Conservation (phyloP, 2,329 filamentous ascomycete species). For the Cytospora chrysosperma region DNA sequence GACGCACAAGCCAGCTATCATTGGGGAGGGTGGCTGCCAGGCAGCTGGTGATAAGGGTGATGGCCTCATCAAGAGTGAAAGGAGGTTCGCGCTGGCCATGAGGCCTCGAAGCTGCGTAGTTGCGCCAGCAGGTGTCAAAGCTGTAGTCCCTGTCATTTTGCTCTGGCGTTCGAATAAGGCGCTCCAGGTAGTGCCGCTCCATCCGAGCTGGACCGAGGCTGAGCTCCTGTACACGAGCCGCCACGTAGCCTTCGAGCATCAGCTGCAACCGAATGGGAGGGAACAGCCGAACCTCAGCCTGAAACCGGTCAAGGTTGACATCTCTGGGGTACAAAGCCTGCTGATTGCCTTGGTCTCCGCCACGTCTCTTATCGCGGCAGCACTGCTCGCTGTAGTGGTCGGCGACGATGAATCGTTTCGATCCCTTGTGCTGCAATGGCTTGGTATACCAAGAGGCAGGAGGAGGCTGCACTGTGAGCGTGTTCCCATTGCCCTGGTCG, state of each 20-base stretch:
- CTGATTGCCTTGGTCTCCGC: neutral
- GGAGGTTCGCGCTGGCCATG: too few relatives aligned
- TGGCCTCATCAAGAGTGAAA: too few relatives aligned
- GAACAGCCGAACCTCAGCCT: neutral
- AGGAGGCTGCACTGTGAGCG: neutral
- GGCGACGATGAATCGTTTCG: neutral
- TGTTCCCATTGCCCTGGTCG: neutral
- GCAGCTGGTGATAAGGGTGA: too few relatives aligned
- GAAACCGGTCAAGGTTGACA: neutral
- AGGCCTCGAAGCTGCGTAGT: too few relatives aligned
- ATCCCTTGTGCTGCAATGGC: neutral
- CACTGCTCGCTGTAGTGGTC: neutral
- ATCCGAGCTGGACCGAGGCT: neutral
- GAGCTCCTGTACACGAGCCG: neutral
- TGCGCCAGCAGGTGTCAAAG: neutral
- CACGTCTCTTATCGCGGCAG: neutral
- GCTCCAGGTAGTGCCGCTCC: neutral
- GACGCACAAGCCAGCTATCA: too few relatives aligned
- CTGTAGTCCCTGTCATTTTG: neutral
- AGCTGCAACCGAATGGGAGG: neutral
- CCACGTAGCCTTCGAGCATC: neutral
- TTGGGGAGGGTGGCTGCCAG: too few relatives aligned
- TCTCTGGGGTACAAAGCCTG: neutral
- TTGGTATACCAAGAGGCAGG: neutral
- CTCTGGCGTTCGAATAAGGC: neutral